Conservation (phyloP, 2,329 filamentous ascomycete genomes). For the Paecilomyces variotii region DNA sequence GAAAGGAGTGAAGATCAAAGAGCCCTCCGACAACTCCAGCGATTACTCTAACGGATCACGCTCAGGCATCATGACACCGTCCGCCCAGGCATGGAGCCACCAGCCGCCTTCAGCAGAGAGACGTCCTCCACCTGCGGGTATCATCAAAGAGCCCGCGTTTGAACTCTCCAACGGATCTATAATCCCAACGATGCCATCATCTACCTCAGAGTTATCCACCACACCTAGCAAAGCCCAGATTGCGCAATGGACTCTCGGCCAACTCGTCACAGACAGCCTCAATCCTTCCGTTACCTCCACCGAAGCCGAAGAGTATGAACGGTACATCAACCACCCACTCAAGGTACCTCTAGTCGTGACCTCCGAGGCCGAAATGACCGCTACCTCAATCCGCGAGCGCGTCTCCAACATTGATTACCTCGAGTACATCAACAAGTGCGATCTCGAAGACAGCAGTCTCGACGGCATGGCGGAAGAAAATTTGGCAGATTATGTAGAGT, state of each 20-base stretch:
- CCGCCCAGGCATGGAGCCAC: constrained; percentile 20
- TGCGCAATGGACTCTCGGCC: constrained; percentile 80
- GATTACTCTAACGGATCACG: constrained; percentile 32
- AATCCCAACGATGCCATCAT: constrained; percentile 11
- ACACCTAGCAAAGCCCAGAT: constrained; percentile 68
- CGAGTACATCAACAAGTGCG: constrained; percentile 67
- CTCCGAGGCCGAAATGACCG: constrained; percentile 31
- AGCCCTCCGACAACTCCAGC: constrained; percentile 45
- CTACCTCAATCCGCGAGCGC: constrained; percentile 25
- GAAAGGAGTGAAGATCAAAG: constrained; percentile 64
- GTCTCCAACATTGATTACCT: constrained; percentile 58
- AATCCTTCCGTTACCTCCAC: constrained; percentile 70
- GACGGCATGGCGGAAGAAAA: constrained; percentile 52
- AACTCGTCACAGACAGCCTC: constrained; percentile 76
- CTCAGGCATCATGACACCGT: constrained; percentile 10
- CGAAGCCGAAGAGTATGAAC: constrained; percentile 78
- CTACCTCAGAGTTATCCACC: constrained; percentile 37
- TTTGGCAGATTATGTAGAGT: constrained; percentile 64
- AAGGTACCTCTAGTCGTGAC: constrained; percentile 64
- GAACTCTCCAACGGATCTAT: constrained; percentile 12
- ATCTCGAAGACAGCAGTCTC: constrained; percentile 48
- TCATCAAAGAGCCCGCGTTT: constrained; percentile 48
- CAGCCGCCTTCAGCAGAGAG: constrained; percentile 27
- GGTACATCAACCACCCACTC: constrained; percentile 83
- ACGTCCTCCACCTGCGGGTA: constrained; percentile 34